Base-by-base conservation (phyloP, 2,329 filamentous ascomycete genomes). In the Aspergillus pseudoviridinutans region DNA sequence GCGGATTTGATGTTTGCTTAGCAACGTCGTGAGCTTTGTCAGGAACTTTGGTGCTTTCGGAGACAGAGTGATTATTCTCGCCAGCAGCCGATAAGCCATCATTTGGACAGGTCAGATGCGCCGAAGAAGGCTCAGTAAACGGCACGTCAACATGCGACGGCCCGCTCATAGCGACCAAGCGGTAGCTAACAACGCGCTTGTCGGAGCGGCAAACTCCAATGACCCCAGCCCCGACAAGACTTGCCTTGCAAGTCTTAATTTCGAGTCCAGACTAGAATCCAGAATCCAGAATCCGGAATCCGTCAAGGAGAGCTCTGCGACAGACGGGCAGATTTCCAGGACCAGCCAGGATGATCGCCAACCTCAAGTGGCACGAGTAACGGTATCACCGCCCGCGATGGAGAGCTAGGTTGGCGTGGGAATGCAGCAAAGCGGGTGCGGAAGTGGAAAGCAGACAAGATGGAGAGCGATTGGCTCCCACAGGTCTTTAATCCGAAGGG, bases 351-450 rank as follows among this genome's bases (percentile, higher is more conserved):
- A 49, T 28, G 51, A 57, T 53, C 35, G 24, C 35, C 50, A 49
- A 35, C 35, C 42, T 29, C 25, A 25, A 52, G 47, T 47, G 51
- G 22, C 42, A 44, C 50, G 46, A 58, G 41, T 55, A 58, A 58
- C 59, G 60, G 50, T 60, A 61, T 67, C 61, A 62, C 65, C 60
- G 60, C 62, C 54, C 54, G 50, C 44, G 47, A 64, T 65, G 29
- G 52, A 65, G 56, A 63, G 58, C 10, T 32, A 57, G 42, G 35
- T 59, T 59, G 56, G 56, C 53, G 46, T 49, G 59, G 59, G 51
- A 65, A 62, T 56, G 60, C 59, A 35, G 32, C 32, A 35, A 35
- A 17, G 32, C 57, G 57, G 56, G 66, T 52, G 59, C 57, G 58
- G 54, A 64, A 55, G 58, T 54, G 53, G 56, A 54, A 47, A 54